A percentile compares a stretch with the other conserved stretches of the same genome.
Conservation (phyloP, 208 protist genomes). For the Trichomonas vaginalis region DNA sequence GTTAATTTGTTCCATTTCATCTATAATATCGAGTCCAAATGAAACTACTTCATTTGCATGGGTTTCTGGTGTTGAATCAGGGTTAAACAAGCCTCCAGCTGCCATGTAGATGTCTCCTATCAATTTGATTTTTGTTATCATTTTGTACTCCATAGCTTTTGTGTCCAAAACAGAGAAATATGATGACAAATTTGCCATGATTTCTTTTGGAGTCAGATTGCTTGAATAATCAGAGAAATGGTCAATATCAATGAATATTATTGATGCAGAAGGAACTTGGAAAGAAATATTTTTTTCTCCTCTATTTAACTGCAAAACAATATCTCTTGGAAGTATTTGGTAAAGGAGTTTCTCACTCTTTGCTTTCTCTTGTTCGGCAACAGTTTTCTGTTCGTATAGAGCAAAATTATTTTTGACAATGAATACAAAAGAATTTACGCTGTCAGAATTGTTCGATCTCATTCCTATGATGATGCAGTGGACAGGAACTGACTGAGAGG, state of each 20-base stretch:
- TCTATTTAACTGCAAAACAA: not conserved
- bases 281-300: not conserved
- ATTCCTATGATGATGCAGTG: not conserved
- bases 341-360: not conserved
- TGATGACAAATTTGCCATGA: not conserved
- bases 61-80: not conserved
- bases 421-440: not conserved
- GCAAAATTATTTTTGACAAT: not conserved
- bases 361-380: not conserved
- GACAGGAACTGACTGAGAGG: not conserved
- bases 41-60: not conserved
- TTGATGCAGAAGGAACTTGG: not conserved
- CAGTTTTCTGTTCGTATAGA: not conserved
- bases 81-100: not conserved
- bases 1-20: not conserved
- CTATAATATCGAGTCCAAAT: not conserved
- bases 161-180: not conserved
- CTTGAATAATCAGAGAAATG: not conserved
- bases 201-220: not conserved
- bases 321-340: not conserved
- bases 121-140: not conserved
- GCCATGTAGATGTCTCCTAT: not conserved
- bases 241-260: not conserved
- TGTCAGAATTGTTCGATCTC: not conserved
- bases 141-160: not conserved